phyloP scores from a whole-genome alignment of 164 flowering plant species.

The Stephania yunnanensis region DNA sequence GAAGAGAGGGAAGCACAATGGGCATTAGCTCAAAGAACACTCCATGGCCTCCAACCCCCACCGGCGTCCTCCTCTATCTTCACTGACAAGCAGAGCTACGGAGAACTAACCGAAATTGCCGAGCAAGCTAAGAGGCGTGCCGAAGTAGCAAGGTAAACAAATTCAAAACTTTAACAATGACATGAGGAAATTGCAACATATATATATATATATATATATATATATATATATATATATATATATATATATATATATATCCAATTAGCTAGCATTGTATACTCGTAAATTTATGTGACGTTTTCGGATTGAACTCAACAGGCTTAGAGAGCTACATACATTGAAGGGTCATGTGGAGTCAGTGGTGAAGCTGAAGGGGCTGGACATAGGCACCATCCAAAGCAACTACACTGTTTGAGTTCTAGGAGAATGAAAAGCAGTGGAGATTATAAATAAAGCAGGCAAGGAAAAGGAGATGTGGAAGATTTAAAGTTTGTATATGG shows the following conservation, averaged over 20 bases:
- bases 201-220: too few relatives aligned
- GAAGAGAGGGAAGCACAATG: conserved; percentile 49
- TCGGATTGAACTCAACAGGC: conserved; percentile 7
- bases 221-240: too few relatives aligned
- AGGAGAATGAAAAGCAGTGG: not conserved
- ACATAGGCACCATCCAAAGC: conserved; percentile 23
- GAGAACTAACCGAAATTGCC: conserved; percentile 22
- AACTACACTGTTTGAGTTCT: conserved; percentile 18
- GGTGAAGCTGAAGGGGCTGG: conserved; percentile 24
- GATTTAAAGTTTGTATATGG: not conserved
- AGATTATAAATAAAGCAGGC: not conserved
- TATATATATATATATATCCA: too few relatives aligned
- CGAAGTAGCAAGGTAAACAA: conserved; percentile 22
- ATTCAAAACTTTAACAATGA: not conserved
- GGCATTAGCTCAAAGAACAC: conserved; percentile 42
- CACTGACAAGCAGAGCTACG: conserved; percentile 22
- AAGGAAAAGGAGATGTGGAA: not conserved
- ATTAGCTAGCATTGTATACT: too few relatives aligned
- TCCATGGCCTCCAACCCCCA: conserved; percentile 39
- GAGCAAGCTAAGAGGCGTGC: conserved; percentile 25
- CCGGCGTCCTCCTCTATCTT: conserved; percentile 17
- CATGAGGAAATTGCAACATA: too few relatives aligned
- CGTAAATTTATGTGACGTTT: not conserved
- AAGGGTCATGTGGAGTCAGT: conserved; percentile 28
- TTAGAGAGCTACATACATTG: conserved; percentile 24